Evolutionary conservation across 129 eudicot genomes (phyloP).

Genomic region (Ambrosia trifida): DNA sequence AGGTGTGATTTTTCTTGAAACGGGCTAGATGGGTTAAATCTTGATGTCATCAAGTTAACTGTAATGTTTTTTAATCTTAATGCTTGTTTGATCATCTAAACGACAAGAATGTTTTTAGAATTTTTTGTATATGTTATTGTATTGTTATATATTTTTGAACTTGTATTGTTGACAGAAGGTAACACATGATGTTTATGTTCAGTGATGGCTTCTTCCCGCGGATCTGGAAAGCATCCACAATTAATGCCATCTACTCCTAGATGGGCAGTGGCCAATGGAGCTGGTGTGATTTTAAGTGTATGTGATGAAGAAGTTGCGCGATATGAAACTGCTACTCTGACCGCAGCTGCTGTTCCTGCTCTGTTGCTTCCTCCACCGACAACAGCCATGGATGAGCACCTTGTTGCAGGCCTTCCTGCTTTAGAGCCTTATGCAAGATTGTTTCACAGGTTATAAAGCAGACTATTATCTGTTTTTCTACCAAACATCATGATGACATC

Average conservation of each 20-base stretch:
- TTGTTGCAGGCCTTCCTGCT: slow-evolving; percentile 95
- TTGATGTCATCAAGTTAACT: neutral
- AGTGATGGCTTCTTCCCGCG: slow-evolving; percentile 73
- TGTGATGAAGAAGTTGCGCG: slow-evolving; percentile 97
- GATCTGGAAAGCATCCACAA: slow-evolving; percentile 97
- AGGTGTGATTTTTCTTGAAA: neutral
- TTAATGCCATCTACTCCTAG: slow-evolving; percentile 90
- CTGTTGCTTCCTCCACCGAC: slow-evolving; percentile 98
- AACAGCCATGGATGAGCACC: slow-evolving; percentile 96
- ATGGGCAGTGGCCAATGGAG: slow-evolving; percentile 99
- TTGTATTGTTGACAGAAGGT: slow-evolving; percentile 2
- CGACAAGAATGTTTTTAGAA: neutral
- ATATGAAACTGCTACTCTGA: slow-evolving; percentile 88
- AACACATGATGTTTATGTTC: slow-evolving; percentile 9
- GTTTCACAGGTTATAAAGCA: slow-evolving; percentile 67
- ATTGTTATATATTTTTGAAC: slow-evolving; percentile 8
- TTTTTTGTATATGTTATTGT: neutral
- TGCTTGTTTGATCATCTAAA: neutral
- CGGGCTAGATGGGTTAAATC: neutral
- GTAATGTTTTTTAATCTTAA: neutral
- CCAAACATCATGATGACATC: neutral
- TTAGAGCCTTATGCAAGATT: slow-evolving; percentile 94
- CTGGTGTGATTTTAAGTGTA: slow-evolving; percentile 94
- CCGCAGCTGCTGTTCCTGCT: slow-evolving; percentile 98
- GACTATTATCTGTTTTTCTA: slow-evolving; percentile 1